Evolutionary conservation across 1,284 basidiomycete genomes (phyloP).

Genomic region (Ceratobasidium sp.): DNA sequence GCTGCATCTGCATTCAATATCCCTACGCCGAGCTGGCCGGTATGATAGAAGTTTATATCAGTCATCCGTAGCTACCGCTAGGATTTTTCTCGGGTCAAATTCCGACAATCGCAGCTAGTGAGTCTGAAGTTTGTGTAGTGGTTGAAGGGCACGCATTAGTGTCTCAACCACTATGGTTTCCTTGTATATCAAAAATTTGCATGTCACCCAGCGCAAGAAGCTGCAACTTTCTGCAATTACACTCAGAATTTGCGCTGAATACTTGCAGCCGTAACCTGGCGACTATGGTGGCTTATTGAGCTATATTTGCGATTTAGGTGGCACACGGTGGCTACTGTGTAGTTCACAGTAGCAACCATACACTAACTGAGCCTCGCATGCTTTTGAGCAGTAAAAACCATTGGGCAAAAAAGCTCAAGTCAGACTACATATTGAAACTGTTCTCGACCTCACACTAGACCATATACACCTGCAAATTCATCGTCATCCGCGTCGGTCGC

Average conservation of each 20-base stretch:
- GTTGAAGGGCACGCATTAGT: constrained; percentile 1
- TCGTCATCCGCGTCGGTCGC: constrained; percentile 31
- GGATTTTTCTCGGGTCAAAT: not conserved
- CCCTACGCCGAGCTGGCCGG: not conserved
- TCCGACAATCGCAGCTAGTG: not conserved
- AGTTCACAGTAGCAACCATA: no score
- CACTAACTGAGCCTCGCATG: no score
- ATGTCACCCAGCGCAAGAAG: no score
- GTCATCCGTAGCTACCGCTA: not conserved
- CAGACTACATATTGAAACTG: no score
- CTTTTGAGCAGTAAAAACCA: no score
- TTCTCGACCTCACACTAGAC: not conserved
- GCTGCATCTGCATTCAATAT: not conserved
- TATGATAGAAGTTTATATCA: not conserved
- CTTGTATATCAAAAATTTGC: no score
- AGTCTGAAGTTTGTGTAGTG: not conserved
- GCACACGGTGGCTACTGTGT: constrained; percentile 21
- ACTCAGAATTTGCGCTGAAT: no score
- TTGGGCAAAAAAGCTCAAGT: no score
- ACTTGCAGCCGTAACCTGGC: no score
- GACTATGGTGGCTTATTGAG: no score
- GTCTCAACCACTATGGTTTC: not conserved
- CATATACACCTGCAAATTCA: constrained; percentile 29
- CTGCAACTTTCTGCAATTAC: no score
- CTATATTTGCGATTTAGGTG: constrained; percentile 21